Evolutionary conservation across 148 eudicot species (phyloP), one percentile per base, ranked within the genome.

Genomic region (Persicaria tinctoria): DNA sequence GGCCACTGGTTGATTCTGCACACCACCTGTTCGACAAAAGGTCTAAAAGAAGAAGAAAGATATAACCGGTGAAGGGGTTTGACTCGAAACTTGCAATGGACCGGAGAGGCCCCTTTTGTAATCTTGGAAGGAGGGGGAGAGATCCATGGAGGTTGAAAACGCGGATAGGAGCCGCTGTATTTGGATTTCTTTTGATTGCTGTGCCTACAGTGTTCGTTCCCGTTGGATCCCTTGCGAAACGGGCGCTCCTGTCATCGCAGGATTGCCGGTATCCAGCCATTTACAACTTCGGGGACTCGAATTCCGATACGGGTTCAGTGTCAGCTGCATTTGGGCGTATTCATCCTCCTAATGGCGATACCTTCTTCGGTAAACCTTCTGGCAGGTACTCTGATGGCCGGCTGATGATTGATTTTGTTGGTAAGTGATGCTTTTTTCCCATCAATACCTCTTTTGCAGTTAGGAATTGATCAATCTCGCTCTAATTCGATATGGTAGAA

Each of bases 221-320:
- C 10, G 72, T 83, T 63, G 78, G 78, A 63, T 47, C 80, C 4
- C 55, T 23, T 63, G 73, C 57, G 53, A 72, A 72, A 54, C 59
- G 59, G 27, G 63, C 60, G 60, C 4, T 77, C 59, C 73, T 47
- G 48, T 59, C 70, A 1, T 41, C 48, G 1, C 70, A 66, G 1
- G 76, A 73, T 14, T 93, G 98, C 68, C 68, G 80, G 0, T 90
- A 89, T 54, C 96, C 96, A 45, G 98, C 96, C 0, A 78, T 93
- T 12, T 93, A 87, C 81, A 93, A 90, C 86, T 93, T 93, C 51
- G 98, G 98, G 0, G 98, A 93, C 85, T 93, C 98, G 0, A 93
- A 93, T 53, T 93, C 98, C 18, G 98, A 93, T 80, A 91, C 97
- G 10, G 98, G 98, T 2, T 92, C 97, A 44, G 78, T 88, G 18